These are phyloP conservation scores for Tilletia indica DNA, from an alignment of 1,284 basidiomycete genomes.

Conservation along the genomic window DNA sequence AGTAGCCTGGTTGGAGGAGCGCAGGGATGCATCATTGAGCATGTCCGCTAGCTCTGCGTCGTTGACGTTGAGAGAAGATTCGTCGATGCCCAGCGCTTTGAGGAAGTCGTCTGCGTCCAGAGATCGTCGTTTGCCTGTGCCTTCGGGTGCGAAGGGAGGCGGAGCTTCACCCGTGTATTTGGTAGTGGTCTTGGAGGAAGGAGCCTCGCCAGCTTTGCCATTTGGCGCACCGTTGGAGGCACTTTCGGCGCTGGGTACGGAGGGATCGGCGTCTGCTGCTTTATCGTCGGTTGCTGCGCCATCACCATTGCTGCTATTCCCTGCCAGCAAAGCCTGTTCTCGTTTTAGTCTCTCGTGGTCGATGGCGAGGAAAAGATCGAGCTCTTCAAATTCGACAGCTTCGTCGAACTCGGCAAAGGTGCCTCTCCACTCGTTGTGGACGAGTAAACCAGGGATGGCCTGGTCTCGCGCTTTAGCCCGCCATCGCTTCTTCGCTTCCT, in stretches of 20 bases:
- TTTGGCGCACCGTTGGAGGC: background rate
- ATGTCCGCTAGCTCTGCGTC: slow-evolving; percentile 39
- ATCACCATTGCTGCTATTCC: background rate
- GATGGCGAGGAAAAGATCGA: slow-evolving; percentile 46
- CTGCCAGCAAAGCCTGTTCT: slow-evolving; percentile 16
- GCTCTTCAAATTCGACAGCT: slow-evolving; percentile 53
- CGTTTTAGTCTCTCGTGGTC: slow-evolving; percentile 23
- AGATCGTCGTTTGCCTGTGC: slow-evolving; percentile 35
- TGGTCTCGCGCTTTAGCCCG: slow-evolving; percentile 48
- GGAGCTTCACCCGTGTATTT: slow-evolving; percentile 22
- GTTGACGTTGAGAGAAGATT: slow-evolving; percentile 24
- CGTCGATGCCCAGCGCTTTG: slow-evolving; percentile 31
- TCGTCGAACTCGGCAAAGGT: slow-evolving; percentile 55
- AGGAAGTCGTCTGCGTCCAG: slow-evolving; percentile 47
- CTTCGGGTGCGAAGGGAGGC: slow-evolving; percentile 35
- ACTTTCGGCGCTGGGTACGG: background rate
- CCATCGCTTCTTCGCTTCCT: slow-evolving; percentile 53
- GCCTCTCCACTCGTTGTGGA: slow-evolving; percentile 55
- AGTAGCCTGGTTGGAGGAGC: slow-evolving; percentile 5
- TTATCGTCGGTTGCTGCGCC: background rate
- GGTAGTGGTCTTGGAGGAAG: slow-evolving; percentile 4
- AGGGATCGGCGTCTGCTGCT: slow-evolving; percentile 5
- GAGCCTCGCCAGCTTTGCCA: slow-evolving; percentile 21
- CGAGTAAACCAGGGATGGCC: slow-evolving; percentile 50
- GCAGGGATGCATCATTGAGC: slow-evolving; percentile 32